Evolutionary conservation across 768 basidiomycete species (phyloP).

Genomic region (Rickenella mellea): DNA sequence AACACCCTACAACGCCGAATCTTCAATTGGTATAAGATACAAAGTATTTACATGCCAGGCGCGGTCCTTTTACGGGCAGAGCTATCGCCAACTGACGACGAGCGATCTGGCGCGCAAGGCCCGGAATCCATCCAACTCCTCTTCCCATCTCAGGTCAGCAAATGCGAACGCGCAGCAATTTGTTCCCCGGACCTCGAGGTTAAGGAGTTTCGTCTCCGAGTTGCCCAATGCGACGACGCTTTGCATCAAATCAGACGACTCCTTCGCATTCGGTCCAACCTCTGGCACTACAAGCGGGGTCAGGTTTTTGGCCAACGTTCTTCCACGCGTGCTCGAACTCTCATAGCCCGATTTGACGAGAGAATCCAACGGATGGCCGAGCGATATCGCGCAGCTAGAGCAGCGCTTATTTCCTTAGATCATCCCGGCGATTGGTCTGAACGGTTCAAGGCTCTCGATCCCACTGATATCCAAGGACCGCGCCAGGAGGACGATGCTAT

Average conservation of each 20-base stretch:
- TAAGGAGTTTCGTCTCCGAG: conserved; percentile 13
- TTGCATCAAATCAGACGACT: conserved; percentile 11
- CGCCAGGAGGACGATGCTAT: neutral
- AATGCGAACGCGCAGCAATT: conserved; percentile 2
- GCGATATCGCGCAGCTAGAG: neutral
- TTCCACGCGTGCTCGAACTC: neutral
- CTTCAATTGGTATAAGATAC: conserved; percentile 4
- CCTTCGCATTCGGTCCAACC: conserved; percentile 2
- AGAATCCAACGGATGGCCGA: neutral
- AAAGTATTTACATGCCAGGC: conserved; percentile 10
- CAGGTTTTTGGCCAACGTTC: conserved; percentile 5
- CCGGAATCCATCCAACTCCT: conserved; percentile 3
- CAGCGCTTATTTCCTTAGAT: conserved; percentile 1
- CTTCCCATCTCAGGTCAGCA: conserved; percentile 13
- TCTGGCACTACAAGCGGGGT: conserved; percentile 2
- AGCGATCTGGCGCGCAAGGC: too few species aligned
- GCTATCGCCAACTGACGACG: neutral
- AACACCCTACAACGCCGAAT: conserved; percentile 5
- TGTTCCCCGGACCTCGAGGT: conserved; percentile 2
- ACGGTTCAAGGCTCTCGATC: neutral
- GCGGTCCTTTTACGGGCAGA: neutral
- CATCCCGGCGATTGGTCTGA: conserved; percentile 1
- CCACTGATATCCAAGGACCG: neutral
- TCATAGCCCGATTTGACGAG: neutral
- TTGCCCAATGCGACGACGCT: conserved; percentile 11